Conservation (phyloP, 495 filamentous ascomycete species). For the Xylaria nigripes region DNA sequence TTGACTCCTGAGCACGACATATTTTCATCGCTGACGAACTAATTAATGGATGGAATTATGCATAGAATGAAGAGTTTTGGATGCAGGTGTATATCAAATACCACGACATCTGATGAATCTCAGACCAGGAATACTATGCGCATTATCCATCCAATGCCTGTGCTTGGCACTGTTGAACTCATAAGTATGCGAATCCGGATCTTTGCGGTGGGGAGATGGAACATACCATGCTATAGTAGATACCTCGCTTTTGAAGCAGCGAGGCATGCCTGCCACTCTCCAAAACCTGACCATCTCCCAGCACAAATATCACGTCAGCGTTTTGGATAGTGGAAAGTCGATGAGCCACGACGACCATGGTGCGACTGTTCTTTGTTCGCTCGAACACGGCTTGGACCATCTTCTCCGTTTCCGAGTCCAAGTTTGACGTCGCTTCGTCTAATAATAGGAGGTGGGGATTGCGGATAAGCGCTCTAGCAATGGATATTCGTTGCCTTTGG, state of each 20-base stretch:
- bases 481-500: constrained; percentile 67
- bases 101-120: background rate
- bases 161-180: constrained; percentile 35
- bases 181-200: background rate
- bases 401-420: constrained; percentile 70
- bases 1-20: background rate
- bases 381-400: constrained; percentile 66
- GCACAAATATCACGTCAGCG: constrained; percentile 51
- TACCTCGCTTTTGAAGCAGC: constrained; percentile 40
- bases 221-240: constrained; percentile 49
- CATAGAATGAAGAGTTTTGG: background rate
- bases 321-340: constrained; percentile 50
- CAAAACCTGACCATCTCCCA: constrained; percentile 45
- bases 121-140: background rate
- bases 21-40: background rate
- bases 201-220: background rate
- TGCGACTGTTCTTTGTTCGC: constrained; percentile 52
- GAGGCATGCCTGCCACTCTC: constrained; percentile 45
- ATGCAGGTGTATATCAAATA: background rate
- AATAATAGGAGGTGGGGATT: constrained; percentile 65
- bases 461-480: constrained; percentile 69
- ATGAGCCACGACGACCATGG: constrained; percentile 71
- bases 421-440: constrained; percentile 70
- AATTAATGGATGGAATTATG: background rate
- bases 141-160: constrained; percentile 40